A percentile compares a stretch with the other conserved stretches of the same genome.
Evolutionary conservation across 2,329 filamentous ascomycete genomes (phyloP).

Genomic region (Trichoderma pleuroti): DNA sequence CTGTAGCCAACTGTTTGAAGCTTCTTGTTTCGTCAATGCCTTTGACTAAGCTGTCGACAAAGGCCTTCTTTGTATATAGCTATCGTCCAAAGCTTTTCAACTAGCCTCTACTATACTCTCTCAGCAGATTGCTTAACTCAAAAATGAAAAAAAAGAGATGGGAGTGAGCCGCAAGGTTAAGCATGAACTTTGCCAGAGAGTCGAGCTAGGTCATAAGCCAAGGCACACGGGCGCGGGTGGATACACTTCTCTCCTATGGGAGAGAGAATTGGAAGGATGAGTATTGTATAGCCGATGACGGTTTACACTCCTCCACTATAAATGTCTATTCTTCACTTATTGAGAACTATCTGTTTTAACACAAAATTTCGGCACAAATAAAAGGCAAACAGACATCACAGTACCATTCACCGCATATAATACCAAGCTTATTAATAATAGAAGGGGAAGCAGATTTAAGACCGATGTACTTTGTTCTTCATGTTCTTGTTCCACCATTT

Average conservation of each 20-base stretch:
- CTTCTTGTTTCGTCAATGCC: neutral
- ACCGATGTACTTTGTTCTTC: neutral
- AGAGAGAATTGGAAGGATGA: neutral
- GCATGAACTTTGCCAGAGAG: neutral
- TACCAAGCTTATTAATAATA: neutral
- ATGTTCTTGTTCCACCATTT: neutral
- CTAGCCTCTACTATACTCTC: neutral
- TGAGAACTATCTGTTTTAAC: neutral
- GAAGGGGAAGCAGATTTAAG: neutral
- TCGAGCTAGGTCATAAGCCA: neutral
- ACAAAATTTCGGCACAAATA: neutral
- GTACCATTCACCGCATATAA: neutral
- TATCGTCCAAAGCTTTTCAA: neutral
- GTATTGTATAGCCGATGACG: neutral
- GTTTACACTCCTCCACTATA: neutral
- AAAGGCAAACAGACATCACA: neutral
- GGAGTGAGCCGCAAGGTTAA: neutral
- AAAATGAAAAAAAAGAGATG: neutral
- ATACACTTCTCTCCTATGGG: neutral
- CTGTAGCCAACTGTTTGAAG: neutral
- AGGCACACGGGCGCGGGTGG: neutral
- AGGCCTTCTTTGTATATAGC: too few species aligned
- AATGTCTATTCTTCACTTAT: neutral
- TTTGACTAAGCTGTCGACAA: neutral
- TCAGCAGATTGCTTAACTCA: neutral